phyloP scores from a whole-genome alignment of 768 basidiomycete genomes.

The Auriscalpium orientale region DNA sequence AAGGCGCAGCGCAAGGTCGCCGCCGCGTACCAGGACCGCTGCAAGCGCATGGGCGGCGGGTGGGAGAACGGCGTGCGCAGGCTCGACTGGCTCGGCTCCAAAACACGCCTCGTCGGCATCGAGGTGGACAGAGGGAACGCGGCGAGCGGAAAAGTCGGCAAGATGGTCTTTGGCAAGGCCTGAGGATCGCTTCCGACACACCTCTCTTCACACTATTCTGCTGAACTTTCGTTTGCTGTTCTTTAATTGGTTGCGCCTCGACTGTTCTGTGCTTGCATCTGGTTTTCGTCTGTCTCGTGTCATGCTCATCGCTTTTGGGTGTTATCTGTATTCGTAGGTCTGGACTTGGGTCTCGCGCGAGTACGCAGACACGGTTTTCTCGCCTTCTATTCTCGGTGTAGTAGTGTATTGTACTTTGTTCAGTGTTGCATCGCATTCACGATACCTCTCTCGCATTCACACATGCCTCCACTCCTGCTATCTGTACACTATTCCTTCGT shows the following conservation, averaged over 20 bases:
- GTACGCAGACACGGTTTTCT: neutral
- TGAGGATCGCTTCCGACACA: slow-evolving; percentile 16
- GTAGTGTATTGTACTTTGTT: neutral
- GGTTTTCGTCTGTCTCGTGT: neutral
- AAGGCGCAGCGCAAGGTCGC: slow-evolving; percentile 51
- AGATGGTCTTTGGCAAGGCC: slow-evolving; percentile 39
- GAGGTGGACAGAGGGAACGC: slow-evolving; percentile 43
- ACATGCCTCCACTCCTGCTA: too few relatives aligned
- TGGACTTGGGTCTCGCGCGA: neutral
- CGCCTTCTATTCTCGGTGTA: neutral
- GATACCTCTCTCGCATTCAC: neutral
- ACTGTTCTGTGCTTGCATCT: neutral
- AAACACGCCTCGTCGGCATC: slow-evolving; percentile 52
- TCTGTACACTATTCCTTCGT: too few relatives aligned
- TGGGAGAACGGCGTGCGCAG: slow-evolving; percentile 66
- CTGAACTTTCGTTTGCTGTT: neutral
- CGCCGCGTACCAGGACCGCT: slow-evolving; percentile 56
- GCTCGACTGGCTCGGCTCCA: slow-evolving; percentile 58
- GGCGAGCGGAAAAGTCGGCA: slow-evolving; percentile 32
- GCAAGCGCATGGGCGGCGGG: slow-evolving; percentile 50
- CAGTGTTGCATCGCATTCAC: neutral
- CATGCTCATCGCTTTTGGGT: neutral
- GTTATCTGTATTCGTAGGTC: neutral
- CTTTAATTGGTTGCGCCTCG: neutral
- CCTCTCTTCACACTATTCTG: neutral